phyloP scores from a whole-genome alignment of 2,329 filamentous ascomycete species.

The Lachnum nothofagi region DNA sequence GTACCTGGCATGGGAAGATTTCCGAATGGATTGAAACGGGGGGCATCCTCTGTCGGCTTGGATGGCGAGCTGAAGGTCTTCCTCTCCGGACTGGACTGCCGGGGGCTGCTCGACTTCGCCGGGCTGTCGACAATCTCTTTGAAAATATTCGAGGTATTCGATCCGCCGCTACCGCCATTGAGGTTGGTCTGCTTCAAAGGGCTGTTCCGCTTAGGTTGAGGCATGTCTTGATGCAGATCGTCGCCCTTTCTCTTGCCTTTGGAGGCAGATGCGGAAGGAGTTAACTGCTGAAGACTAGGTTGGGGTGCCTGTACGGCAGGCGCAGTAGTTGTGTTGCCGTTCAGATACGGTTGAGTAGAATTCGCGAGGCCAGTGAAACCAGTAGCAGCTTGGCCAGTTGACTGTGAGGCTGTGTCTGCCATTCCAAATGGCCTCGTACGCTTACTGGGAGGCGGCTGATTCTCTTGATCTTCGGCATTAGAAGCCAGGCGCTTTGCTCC shows the following conservation, averaged over 20 bases:
- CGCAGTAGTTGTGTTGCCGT: slow-evolving; percentile 5
- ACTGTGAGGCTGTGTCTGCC: neutral
- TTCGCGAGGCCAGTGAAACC: neutral
- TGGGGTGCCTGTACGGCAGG: neutral
- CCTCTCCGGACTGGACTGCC: slow-evolving; percentile 20
- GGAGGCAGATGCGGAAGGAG: slow-evolving; percentile 6
- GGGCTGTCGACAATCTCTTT: slow-evolving; percentile 29
- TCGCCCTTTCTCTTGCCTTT: slow-evolving; percentile 32
- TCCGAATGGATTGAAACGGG: slow-evolving; percentile 28
- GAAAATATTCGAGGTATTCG: slow-evolving; percentile 31
- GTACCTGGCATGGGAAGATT: slow-evolving; percentile 18
- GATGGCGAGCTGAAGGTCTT: slow-evolving; percentile 13
- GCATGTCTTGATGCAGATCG: slow-evolving; percentile 26
- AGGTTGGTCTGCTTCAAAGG: slow-evolving; percentile 20
- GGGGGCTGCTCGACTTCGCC: slow-evolving; percentile 7
- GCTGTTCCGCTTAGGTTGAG: slow-evolving; percentile 17
- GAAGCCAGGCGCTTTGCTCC: slow-evolving; percentile 20
- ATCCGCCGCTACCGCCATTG: slow-evolving; percentile 20
- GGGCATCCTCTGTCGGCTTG: slow-evolving; percentile 12
- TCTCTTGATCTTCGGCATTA: slow-evolving; percentile 19
- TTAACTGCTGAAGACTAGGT: neutral
- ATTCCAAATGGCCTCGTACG: slow-evolving; percentile 12
- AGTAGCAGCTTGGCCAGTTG: slow-evolving; percentile 1
- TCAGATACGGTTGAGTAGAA: slow-evolving; percentile 1
- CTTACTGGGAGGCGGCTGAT: slow-evolving; percentile 26